Evolutionary conservation across 306 rosid species (phyloP).

Genomic region (Abrus precatorius): DNA sequence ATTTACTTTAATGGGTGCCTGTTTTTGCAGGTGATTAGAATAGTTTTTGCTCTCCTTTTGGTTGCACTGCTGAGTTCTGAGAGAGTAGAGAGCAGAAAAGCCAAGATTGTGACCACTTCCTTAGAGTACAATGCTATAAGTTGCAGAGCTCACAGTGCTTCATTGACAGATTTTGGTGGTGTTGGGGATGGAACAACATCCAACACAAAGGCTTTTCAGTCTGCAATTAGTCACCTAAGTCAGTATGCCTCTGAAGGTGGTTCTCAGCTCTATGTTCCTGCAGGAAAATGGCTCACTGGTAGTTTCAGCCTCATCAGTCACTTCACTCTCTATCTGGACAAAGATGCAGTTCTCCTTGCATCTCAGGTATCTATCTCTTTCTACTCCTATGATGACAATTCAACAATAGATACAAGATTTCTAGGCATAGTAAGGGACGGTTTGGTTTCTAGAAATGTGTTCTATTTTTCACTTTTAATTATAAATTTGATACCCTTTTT

Average conservation of each 20-base stretch:
- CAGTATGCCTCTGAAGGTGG: slow-evolving; percentile 79
- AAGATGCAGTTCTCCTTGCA: slow-evolving; percentile 84
- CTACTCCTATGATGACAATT: background rate
- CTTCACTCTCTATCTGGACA: slow-evolving; percentile 77
- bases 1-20: slow-evolving; percentile 29
- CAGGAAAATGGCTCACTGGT: slow-evolving; percentile 90
- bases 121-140: slow-evolving; percentile 72
- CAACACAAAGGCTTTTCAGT: slow-evolving; percentile 78
- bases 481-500: too few relatives aligned
- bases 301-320: slow-evolving; percentile 82
- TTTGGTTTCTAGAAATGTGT: too few relatives aligned
- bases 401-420: background rate
- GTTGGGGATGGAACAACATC: slow-evolving; percentile 87
- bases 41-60: slow-evolving; percentile 29
- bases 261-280: slow-evolving; percentile 75
- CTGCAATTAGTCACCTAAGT: slow-evolving; percentile 66
- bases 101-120: slow-evolving; percentile 45
- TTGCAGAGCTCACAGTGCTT: slow-evolving; percentile 78
- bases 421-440: background rate
- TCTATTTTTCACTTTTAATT: too few relatives aligned
- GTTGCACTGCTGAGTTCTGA: slow-evolving; percentile 52
- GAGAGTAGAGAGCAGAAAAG: slow-evolving; percentile 61
- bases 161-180: slow-evolving; percentile 83
- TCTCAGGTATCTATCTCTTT: slow-evolving; percentile 64
- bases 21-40: slow-evolving; percentile 44